Conservation (phyloP, 148 eudicot species). For the Dianthus caryophyllus region DNA sequence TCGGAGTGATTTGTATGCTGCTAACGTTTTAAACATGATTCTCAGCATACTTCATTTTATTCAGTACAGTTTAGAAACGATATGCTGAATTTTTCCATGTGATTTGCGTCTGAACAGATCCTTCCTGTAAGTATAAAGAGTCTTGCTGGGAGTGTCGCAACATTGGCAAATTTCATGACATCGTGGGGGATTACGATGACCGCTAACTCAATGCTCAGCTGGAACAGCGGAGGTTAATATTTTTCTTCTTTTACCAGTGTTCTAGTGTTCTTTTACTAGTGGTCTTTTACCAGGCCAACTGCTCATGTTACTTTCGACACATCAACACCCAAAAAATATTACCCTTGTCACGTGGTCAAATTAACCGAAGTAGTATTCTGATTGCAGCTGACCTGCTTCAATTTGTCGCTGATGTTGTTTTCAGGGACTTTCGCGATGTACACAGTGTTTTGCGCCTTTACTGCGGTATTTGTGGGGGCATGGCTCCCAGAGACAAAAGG, state of each 20-base stretch:
- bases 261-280: no score
- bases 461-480: constrained; percentile 43
- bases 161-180: constrained; percentile 57
- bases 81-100: constrained; percentile 6
- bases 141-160: constrained; percentile 81
- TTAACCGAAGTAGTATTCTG: not conserved
- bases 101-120: constrained; percentile 39
- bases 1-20: not conserved
- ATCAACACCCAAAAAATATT: not conserved
- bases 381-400: not conserved
- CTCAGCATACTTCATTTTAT: not conserved
- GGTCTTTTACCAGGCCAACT: not conserved
- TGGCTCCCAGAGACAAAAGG: constrained; percentile 95
- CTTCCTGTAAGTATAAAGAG: constrained; percentile 72
- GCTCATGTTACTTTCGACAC: not conserved
- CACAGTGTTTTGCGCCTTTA: constrained; percentile 45
- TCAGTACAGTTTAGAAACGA: not conserved
- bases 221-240: constrained; percentile 74
- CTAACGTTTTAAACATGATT: not conserved
- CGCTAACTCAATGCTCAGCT: constrained; percentile 55
- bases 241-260: not conserved
- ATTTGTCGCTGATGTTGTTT: constrained; percentile 9
- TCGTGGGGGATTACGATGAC: constrained; percentile 67
- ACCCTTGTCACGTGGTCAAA: not conserved
- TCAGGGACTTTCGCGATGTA: constrained; percentile 72